phyloP scores from a whole-genome alignment of 129 eudicot species.

The Glebionis coronaria region DNA sequence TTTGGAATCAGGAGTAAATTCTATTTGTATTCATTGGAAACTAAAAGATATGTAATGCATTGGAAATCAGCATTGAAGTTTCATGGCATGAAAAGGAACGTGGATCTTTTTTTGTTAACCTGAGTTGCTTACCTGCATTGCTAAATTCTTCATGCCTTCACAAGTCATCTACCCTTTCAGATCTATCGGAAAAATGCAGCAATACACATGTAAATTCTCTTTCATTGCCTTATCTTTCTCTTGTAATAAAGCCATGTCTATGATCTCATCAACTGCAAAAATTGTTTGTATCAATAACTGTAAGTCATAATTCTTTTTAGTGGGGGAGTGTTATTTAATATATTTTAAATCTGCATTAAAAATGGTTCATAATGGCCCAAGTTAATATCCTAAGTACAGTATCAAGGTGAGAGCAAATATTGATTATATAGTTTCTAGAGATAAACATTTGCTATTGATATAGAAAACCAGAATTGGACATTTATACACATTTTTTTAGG shows the following conservation, averaged over 20 bases:
- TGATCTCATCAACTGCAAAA: conserved; percentile 2
- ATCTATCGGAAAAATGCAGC: conserved; percentile 41
- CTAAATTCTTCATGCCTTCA: conserved; percentile 83
- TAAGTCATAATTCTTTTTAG: not conserved
- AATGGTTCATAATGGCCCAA: not conserved
- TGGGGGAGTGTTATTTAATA: not conserved
- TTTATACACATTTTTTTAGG: not conserved
- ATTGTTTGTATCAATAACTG: not conserved
- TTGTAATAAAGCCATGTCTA: not conserved
- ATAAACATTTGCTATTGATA: not conserved
- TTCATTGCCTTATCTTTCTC: too few species aligned
- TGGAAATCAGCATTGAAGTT: conserved; percentile 60
- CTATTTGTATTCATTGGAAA: conserved; percentile 4
- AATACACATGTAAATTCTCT: conserved; percentile 55
- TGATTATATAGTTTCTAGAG: not conserved
- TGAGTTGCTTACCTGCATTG: conserved; percentile 89
- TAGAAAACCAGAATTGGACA: not conserved
- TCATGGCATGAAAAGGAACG: conserved; percentile 68
- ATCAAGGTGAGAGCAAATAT: not conserved
- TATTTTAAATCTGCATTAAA: not conserved
- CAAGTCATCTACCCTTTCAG: conserved; percentile 58
- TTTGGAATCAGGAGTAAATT: conserved; percentile 8
- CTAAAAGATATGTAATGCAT: conserved; percentile 12
- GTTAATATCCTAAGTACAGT: not conserved
- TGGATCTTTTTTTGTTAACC: conserved; percentile 60